Evolutionary conservation across 345 rosid species (phyloP).

Genomic region (Gossypium longicalyx): DNA sequence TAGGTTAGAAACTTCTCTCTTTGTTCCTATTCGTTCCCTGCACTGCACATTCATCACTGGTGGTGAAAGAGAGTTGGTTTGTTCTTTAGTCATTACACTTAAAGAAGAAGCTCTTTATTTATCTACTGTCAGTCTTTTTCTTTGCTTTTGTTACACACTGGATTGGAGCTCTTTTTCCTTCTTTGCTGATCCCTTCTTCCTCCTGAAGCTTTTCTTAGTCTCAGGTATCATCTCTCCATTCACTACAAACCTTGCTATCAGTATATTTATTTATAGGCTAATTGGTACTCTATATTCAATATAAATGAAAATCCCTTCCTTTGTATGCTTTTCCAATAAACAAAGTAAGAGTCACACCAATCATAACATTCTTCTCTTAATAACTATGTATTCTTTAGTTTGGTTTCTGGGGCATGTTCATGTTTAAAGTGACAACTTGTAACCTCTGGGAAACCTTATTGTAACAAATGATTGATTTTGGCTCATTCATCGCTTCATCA

Average conservation of each 20-base stretch:
- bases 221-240: constrained; percentile 5
- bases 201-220: constrained; percentile 3
- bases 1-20: neutral
- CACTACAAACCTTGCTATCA: neutral
- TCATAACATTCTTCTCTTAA: too few relatives aligned
- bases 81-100: neutral
- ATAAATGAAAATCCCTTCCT: neutral
- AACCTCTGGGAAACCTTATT: neutral
- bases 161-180: neutral
- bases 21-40: neutral
- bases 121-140: neutral
- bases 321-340: neutral
- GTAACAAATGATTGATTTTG: neutral
- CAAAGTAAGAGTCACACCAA: neutral
- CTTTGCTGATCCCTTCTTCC: neutral
- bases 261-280: neutral
- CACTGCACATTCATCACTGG: neutral
- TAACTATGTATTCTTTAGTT: too few relatives aligned
- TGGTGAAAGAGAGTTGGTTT: neutral
- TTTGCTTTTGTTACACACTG: neutral
- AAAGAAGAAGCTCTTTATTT: neutral
- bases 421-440: neutral
- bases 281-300: neutral
- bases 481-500: neutral
- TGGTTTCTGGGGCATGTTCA: neutral